phyloP scores from a whole-genome alignment of 2,329 filamentous ascomycete genomes.

The Penicillium griseofulvum region DNA sequence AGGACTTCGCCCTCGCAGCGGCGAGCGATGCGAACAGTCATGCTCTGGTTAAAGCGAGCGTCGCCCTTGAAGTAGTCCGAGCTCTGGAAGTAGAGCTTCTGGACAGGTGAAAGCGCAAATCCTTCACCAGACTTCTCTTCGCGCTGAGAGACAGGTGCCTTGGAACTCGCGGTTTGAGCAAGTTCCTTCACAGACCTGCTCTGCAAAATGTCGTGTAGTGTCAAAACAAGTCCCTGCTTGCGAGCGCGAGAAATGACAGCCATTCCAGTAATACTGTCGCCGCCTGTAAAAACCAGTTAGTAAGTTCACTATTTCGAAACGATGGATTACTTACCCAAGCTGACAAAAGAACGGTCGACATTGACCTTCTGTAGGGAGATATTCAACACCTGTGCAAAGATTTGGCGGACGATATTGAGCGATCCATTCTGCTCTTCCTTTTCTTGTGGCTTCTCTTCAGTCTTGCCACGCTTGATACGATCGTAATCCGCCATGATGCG shows the following conservation, averaged over 20 bases:
- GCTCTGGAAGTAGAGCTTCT: conserved; percentile 32
- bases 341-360: conserved; percentile 36
- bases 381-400: conserved; percentile 40
- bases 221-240: conserved; percentile 33
- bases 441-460: conserved; percentile 17
- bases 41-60: conserved; percentile 36
- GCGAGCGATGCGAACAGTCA: conserved; percentile 33
- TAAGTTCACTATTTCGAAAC: not conserved
- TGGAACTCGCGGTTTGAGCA: conserved; percentile 23
- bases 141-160: conserved; percentile 14
- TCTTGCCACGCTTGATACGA: conserved; percentile 24
- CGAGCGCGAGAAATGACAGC: conserved; percentile 39
- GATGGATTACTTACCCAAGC: conserved; percentile 29
- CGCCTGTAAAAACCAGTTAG: conserved; percentile 27
- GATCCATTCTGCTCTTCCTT: conserved; percentile 18
- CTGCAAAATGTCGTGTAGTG: conserved; percentile 37
- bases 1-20: conserved; percentile 24
- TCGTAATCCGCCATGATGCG: conserved; percentile 41
- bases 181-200: conserved; percentile 33
- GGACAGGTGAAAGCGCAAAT: conserved; percentile 37
- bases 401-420: conserved; percentile 26
- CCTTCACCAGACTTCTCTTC: conserved; percentile 28
- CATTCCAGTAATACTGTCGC: conserved; percentile 43
- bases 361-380: conserved; percentile 35
- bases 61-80: conserved; percentile 21